Evolutionary conservation across 495 filamentous ascomycete genomes (phyloP), one percentile per base, ranked within the genome.

Genomic region (Margaritispora aquatica): DNA sequence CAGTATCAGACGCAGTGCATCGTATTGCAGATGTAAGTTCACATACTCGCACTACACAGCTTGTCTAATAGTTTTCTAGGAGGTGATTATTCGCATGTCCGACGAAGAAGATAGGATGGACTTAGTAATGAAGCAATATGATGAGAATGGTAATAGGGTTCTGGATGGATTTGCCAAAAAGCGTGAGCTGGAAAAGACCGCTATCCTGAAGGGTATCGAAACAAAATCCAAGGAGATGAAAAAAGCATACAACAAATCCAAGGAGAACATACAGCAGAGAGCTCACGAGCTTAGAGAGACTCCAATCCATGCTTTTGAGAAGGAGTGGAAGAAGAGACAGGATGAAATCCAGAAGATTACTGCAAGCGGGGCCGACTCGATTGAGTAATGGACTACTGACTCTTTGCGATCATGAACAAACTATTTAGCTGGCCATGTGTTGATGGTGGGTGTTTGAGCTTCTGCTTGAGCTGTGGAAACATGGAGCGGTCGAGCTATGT

Each of bases 71-170:
- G 15, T 0, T 31, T 17, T 1, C 8, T 22, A 67, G 65, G 65
- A 67, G 36, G 52, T 64, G 10, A 62, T 67, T 22, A 59, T 67
- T 48, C 61, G 57, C 19, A 31, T 67, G 2, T 24, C 50, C 17
- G 26, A 51, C 9, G 61, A 64, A 26, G 65, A 67, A 51, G 62
- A 67, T 46, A 55, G 13, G 10, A 57, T 67, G 59, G 54, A 27
- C 1, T 61, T 66, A 21, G 22, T 66, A 23, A 55, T 54, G 1
- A 47, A 55, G 20, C 64, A 66, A 41, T 66, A 66, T 24, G 20
- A 61, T 29, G 49, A 66, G 60, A 61, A 63, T 38, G 64, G 64
- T 10, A 24, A 3, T 2, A 59, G 59, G 19, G 26, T 66, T 23
- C 55, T 63, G 2, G 21, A 55, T 7, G 41, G 54, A 2, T 7